These are phyloP conservation scores for Macrolepiota dolichaula DNA, from an alignment of 768 basidiomycete species.

Conservation along the genomic window DNA sequence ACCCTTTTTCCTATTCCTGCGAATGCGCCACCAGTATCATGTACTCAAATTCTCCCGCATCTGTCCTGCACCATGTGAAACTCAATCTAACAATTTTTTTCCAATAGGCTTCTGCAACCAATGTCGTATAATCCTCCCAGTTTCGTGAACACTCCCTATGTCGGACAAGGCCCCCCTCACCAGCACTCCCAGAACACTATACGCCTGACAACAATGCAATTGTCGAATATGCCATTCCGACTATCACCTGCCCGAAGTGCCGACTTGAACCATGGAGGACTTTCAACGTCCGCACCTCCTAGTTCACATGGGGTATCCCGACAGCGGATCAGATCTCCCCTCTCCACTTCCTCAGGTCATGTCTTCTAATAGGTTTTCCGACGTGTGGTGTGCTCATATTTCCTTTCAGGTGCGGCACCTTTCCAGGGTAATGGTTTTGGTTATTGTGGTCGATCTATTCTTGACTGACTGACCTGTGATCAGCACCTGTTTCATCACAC, in stretches of 20 bases:
- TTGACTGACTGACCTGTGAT: neutral
- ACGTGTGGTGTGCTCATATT: neutral
- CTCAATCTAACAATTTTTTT: slow-evolving; percentile 12
- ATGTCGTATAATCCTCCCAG: slow-evolving; percentile 41
- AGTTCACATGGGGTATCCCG: slow-evolving; percentile 1
- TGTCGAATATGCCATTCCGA: slow-evolving; percentile 52
- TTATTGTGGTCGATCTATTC: neutral
- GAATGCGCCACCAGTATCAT: slow-evolving; percentile 12
- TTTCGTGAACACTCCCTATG: slow-evolving; percentile 13
- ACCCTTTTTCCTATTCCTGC: slow-evolving; percentile 15
- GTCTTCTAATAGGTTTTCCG: neutral
- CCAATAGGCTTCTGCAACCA: slow-evolving; percentile 52
- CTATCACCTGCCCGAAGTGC: slow-evolving; percentile 10
- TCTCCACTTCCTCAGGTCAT: neutral
- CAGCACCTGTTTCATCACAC: neutral
- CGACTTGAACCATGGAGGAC: neutral
- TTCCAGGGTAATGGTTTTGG: neutral
- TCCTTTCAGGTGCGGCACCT: neutral
- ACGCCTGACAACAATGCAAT: slow-evolving; percentile 60
- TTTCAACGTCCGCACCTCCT: slow-evolving; percentile 9
- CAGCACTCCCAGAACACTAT: slow-evolving; percentile 64
- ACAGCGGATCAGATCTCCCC: neutral
- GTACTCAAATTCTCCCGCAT: slow-evolving; percentile 8
- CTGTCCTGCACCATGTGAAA: slow-evolving; percentile 1
- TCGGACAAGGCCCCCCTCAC: slow-evolving; percentile 11